Evolutionary conservation across 495 filamentous ascomycete species (phyloP), one percentile per base, ranked within the genome.

Genomic region (Penicillium egyptiacum): DNA sequence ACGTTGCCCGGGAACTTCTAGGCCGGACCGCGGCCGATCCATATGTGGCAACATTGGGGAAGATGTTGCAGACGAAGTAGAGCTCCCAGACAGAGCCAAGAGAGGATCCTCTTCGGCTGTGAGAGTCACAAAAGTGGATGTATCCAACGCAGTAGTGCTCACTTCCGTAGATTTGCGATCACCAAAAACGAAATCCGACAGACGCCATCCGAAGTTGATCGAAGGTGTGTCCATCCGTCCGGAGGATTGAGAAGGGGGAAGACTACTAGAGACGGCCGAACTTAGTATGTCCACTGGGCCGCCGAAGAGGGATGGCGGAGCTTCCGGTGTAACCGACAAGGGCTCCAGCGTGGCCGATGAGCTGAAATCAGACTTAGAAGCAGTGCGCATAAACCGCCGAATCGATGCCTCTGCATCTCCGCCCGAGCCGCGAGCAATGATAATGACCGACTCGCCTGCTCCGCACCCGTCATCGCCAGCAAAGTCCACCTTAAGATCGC

Each of bases 401-500:
- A 87, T 69, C 16, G 64, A 66, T 23, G 81, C 76, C 37, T 65
- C 69, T 42, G 73, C 63, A 16, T 72, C 78, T 53, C 87, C 85
- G 35, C 85, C 83, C 12, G 81, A 64, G 6, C 87, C 92, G 61
- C 86, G 89, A 10, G 82, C 80, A 53, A 96, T 79, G 3, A 96
- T 83, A 49, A 95, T 76, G 7, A 95, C 69, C 16, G 76, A 79
- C 69, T 96, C 92, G 23, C 91, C 91, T 37, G 83, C 84, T 12
- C 84, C 84, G 44, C 77, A 73, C 16, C 85, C 81, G 70, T 95
- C 90, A 58, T 88, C 88, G 44, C 85, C 85, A 23, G 88, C 88
- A 73, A 96, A 98, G 68, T 98, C 94, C 8, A 96, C 89, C 65
- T 91, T 86, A 19, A 98, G 70, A 47, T 79, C 87, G 50, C 92